Base-by-base conservation (phyloP, 352 stramenopile species). In the Phytophthora podocarpi region DNA sequence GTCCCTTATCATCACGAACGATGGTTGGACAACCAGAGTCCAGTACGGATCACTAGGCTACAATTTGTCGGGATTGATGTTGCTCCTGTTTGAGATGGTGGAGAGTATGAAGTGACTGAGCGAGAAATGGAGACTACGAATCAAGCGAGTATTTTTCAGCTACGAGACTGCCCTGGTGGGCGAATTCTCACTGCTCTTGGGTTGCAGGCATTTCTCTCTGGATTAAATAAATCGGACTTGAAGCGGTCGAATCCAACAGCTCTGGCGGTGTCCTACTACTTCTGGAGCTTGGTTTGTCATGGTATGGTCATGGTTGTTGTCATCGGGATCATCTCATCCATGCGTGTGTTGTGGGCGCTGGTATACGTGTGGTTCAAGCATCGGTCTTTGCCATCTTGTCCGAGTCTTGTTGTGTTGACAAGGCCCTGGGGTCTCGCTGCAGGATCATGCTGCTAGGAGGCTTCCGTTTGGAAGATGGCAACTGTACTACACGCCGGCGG, bases 51-150 rank as follows among this genome's bases (percentile, higher is more conserved):
- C 65, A 12, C 24, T 74, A 5, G 53, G 52, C 13, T 70, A 74
- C 26, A 74, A 74, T 27, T 39, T 74, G 12, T 49, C 65, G 1
- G 53, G 53, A 0, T 24, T 74, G 21, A 42, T 70, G 24, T 52
- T 67, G 15, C 10, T 60, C 8, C 30, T 74, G 28, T 74, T 74
- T 40, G 65, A 74, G 31, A 59, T 74, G 24, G 4, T 74, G 21
- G 65, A 74, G 37, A 62, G 21, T 10, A 61, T 18, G 11, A 53
- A 40, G 4, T 51, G 27, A 9, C 21, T 67, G 12, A 39, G 11
- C 9, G 57, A 60, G 23, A 48, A 49, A 15, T 54, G 39, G 42
- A 26, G 43, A 11, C 8, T 55, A 1, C 36, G 28, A 12, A 16
- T 66, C 4, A 74, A 66, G 24, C 53, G 61, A 1, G 7, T 63